Conservation (phyloP, 139 green algal species). For the Spirogloea muscicola region DNA sequence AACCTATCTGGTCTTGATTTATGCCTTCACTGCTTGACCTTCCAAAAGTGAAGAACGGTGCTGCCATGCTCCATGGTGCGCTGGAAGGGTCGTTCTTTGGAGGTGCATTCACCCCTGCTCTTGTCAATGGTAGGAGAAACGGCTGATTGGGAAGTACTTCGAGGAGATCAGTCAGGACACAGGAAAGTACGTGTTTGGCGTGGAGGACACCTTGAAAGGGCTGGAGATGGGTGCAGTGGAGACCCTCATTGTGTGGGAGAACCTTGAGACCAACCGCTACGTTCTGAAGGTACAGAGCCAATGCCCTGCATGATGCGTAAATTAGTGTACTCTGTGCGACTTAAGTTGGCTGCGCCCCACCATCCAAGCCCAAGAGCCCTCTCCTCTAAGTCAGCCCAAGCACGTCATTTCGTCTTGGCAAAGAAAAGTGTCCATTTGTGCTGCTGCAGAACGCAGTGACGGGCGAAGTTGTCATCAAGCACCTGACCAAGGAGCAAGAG, state of each 20-base stretch:
- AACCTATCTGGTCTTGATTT: no score
- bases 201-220: slow-evolving; percentile 90
- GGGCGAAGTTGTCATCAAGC: slow-evolving; percentile 16
- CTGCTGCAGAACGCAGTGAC: slow-evolving; percentile 48
- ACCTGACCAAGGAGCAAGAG: slow-evolving; percentile 77
- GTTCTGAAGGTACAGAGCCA: slow-evolving; percentile 65
- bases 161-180: slow-evolving; percentile 96
- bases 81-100: slow-evolving; percentile 1
- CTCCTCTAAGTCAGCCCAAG: no score
- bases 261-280: slow-evolving; percentile 74
- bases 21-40: no score
- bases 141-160: slow-evolving; percentile 75
- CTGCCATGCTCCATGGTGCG: no score
- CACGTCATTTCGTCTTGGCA: no score
- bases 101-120: background rate
- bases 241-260: slow-evolving; percentile 97
- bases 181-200: slow-evolving; percentile 88
- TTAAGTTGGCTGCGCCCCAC: no score
- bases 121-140: slow-evolving; percentile 35
- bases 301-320: no score
- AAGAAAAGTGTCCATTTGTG: no score
- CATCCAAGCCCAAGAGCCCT: no score
- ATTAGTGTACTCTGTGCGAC: no score
- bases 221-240: slow-evolving; percentile 99
- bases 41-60: no score